A percentile compares a stretch with the other conserved stretches of the same genome.
Conservation (phyloP, 139 green algal species). For the Tetraselmis striata region DNA sequence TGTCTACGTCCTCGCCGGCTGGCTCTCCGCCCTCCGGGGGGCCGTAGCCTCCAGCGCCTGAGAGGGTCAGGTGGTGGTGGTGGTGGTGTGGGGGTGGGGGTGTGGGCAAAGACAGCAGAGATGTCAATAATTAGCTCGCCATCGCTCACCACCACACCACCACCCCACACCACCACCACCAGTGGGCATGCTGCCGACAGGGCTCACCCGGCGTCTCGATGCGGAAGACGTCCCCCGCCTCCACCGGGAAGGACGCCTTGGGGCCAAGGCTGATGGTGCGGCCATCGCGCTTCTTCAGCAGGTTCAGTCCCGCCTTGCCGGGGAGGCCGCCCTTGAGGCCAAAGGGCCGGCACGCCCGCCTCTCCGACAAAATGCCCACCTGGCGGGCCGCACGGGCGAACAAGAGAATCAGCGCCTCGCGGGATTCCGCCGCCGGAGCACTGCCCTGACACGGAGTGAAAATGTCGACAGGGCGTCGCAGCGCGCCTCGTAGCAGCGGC, state of each 20-base stretch:
- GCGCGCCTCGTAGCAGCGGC: too few relatives aligned
- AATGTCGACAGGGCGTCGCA: too few relatives aligned
- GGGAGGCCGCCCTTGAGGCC: slow-evolving; percentile 66
- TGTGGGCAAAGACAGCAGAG: background rate
- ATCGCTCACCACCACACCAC: background rate
- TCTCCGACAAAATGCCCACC: slow-evolving; percentile 80
- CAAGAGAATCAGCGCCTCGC: background rate
- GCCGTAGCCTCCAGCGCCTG: background rate
- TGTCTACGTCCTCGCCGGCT: background rate
- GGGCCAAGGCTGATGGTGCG: slow-evolving; percentile 62
- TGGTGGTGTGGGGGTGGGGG: background rate
- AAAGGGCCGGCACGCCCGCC: slow-evolving; percentile 64
- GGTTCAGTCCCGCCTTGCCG: slow-evolving; percentile 63
- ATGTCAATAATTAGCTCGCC: background rate
- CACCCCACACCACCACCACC: too few relatives aligned
- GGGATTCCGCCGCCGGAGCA: too few relatives aligned
- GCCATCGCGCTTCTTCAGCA: slow-evolving; percentile 52
- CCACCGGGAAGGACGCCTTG: slow-evolving; percentile 65
- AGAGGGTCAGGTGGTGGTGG: background rate
- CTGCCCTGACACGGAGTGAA: too few relatives aligned
- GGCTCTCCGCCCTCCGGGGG: background rate
- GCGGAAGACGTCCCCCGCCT: slow-evolving; percentile 32
- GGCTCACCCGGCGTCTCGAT: background rate
- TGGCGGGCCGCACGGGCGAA: too few relatives aligned
- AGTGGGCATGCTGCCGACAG: too few relatives aligned